phyloP scores from a whole-genome alignment of 2,329 filamentous ascomycete genomes.

The Fusarium tanahbumbuense region DNA sequence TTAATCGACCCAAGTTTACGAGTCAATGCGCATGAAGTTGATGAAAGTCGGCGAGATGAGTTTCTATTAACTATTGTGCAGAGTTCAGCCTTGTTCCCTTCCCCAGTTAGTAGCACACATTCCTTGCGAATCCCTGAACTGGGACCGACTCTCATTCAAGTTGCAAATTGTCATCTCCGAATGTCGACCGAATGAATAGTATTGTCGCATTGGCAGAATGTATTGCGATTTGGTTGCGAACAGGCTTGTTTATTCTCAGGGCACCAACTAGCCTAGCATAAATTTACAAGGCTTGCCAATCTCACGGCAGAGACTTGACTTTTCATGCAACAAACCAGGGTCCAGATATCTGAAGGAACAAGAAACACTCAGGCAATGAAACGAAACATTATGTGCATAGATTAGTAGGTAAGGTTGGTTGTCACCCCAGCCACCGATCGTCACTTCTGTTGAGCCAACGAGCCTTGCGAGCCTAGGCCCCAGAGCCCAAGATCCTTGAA shows the following conservation, averaged over 20 bases:
- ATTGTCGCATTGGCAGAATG: not conserved
- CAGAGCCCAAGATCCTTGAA: conserved; percentile 27
- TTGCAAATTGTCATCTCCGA: conserved; percentile 10
- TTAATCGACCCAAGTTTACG: conserved; percentile 36
- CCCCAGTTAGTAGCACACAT: conserved; percentile 6
- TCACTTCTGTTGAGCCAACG: conserved; percentile 34
- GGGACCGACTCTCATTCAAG: not conserved
- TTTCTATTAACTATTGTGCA: conserved; percentile 5
- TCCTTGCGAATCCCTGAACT: conserved; percentile 14
- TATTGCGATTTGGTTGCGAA: not conserved
- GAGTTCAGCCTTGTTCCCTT: conserved; percentile 29
- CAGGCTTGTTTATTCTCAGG: not conserved
- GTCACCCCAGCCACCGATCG: conserved; percentile 39
- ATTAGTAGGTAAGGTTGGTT: conserved; percentile 14
- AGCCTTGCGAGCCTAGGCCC: conserved; percentile 21
- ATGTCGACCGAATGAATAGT: not conserved
- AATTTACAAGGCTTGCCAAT: conserved; percentile 5
- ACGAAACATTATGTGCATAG: conserved; percentile 43
- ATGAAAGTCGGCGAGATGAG: conserved; percentile 34
- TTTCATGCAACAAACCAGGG: conserved; percentile 20
- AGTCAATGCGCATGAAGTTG: conserved; percentile 39
- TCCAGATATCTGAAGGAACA: conserved; percentile 24
- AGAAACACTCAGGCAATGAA: conserved; percentile 45
- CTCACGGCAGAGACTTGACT: conserved; percentile 6
- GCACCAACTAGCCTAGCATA: not conserved